Evolutionary conservation across 345 rosid species (phyloP).

Genomic region (Moricandia moricandioides): DNA sequence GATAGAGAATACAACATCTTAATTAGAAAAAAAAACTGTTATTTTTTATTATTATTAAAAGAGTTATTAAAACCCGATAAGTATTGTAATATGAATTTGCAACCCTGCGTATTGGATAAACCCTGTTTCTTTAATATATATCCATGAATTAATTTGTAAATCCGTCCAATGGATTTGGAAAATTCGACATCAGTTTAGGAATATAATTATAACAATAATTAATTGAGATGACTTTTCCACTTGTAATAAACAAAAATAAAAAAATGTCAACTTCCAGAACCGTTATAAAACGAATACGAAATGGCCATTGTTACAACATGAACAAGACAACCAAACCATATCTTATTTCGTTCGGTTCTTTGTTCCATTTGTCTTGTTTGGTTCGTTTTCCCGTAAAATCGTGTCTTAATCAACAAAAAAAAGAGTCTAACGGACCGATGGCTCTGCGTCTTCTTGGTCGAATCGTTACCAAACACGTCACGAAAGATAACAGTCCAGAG

Average conservation of each 20-base stretch:
- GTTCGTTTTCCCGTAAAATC: background rate
- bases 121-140: background rate
- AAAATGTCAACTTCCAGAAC: slow-evolving; percentile 15
- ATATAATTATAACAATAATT: background rate
- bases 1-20: no score
- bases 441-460: slow-evolving; percentile 29
- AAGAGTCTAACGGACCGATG: background rate
- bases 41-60: no score
- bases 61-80: background rate
- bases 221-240: slow-evolving; percentile 22
- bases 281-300: slow-evolving; percentile 30
- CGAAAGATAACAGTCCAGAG: slow-evolving; percentile 21
- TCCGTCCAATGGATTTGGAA: slow-evolving; percentile 24
- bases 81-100: slow-evolving; percentile 11
- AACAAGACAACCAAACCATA: slow-evolving; percentile 24
- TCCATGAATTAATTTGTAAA: background rate
- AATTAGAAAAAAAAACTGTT: no score
- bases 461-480: slow-evolving; percentile 21
- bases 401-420: background rate
- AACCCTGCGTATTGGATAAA: slow-evolving; percentile 9
- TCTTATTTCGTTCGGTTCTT: slow-evolving; percentile 19
- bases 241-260: background rate
- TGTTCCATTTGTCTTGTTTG: background rate
- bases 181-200: slow-evolving; percentile 5
- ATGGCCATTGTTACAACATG: slow-evolving; percentile 13